These are phyloP conservation scores for Aspergillus sclerotialis DNA, from an alignment of 2,329 filamentous ascomycete genomes.

Conservation along the genomic window DNA sequence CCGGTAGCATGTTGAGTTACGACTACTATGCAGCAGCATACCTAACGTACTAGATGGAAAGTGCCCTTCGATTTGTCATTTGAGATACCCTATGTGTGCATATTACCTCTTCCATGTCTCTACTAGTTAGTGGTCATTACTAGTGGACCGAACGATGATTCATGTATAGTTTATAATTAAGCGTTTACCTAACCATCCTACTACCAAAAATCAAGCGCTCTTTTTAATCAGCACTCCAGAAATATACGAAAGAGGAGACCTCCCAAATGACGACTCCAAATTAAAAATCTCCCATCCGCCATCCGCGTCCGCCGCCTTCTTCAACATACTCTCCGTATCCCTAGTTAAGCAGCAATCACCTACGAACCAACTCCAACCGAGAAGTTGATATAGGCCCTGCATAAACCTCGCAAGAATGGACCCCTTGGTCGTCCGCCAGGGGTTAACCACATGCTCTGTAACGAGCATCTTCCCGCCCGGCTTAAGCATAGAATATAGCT, in stretches of 20 bases:
- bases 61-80: too few species aligned
- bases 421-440: conserved; percentile 42
- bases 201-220: conserved; percentile 1
- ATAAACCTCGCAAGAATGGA: conserved; percentile 37
- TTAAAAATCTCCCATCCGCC: conserved; percentile 44
- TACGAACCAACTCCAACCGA: conserved; percentile 48
- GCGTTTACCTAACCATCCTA: too few species aligned
- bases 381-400: conserved; percentile 40
- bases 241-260: conserved; percentile 34
- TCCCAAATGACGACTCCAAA: conserved; percentile 35
- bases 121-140: too few species aligned
- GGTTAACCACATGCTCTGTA: conserved; percentile 50
- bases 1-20: too few species aligned
- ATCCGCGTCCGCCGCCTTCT: conserved; percentile 33
- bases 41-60: background rate
- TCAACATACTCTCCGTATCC: conserved; percentile 40
- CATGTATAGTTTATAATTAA: too few species aligned
- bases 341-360: conserved; percentile 47
- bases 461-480: conserved; percentile 50
- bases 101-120: too few species aligned
- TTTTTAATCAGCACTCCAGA: conserved; percentile 36
- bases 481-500: conserved; percentile 45
- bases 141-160: too few species aligned
- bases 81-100: too few species aligned
- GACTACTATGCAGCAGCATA: too few species aligned